Evolutionary conservation across 208 protist genomes (phyloP).

Genomic region (Wallacemonas sp.): DNA sequence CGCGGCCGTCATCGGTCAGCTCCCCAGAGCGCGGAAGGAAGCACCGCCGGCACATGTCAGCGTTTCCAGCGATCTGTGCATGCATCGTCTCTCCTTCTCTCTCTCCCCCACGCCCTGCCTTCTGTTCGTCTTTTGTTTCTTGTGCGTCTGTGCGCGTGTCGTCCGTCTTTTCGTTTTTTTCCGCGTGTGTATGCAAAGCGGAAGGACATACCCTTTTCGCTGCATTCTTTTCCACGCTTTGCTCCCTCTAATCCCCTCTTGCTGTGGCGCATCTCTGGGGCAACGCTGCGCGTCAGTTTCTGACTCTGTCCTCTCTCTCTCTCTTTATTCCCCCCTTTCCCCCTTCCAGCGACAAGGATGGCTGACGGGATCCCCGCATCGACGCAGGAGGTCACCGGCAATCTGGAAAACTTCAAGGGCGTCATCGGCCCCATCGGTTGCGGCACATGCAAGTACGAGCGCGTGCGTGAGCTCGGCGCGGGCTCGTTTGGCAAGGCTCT

Average conservation of each 20-base stretch:
- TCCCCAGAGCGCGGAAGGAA: too few species aligned
- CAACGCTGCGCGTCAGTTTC: too few species aligned
- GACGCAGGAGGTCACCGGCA: conserved; percentile 20
- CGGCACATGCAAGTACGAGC: conserved; percentile 40
- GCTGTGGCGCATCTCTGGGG: too few species aligned
- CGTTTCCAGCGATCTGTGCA: too few species aligned
- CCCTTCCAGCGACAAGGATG: conserved; percentile 11
- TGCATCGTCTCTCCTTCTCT: conserved; percentile 5
- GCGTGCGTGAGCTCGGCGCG: conserved; percentile 69
- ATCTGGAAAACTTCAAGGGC: conserved; percentile 27
- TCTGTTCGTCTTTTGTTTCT: not conserved
- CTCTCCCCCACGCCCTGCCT: not conserved
- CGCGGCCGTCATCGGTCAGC: too few species aligned
- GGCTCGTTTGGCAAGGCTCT: conserved; percentile 85
- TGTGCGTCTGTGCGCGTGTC: not conserved
- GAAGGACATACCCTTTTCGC: too few species aligned
- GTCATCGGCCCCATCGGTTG: conserved; percentile 34
- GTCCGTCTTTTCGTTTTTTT: not conserved
- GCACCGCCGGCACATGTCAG: too few species aligned
- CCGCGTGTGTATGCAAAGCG: too few species aligned
- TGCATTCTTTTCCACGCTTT: too few species aligned
- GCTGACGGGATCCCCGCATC: conserved; percentile 31
- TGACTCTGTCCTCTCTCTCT: not conserved
- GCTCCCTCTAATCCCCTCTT: too few species aligned
- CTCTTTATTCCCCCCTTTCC: conserved; percentile 2